phyloP scores from a whole-genome alignment of 208 protist genomes.

The Trypanosoma rangeli region DNA sequence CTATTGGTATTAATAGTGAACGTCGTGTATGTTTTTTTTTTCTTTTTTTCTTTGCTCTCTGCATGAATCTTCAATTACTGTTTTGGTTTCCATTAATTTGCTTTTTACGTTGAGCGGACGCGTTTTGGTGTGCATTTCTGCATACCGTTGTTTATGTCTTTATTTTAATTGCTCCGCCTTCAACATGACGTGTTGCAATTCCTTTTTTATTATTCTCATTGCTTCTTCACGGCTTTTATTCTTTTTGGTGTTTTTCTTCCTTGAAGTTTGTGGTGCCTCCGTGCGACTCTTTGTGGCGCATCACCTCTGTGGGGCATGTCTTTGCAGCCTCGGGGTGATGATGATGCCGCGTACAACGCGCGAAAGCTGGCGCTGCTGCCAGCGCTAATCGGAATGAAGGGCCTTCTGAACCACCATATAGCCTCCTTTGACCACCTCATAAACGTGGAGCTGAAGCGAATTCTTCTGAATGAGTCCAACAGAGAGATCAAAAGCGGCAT shows the following conservation, averaged over 20 bases:
- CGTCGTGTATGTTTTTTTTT: background rate
- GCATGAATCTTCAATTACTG: background rate
- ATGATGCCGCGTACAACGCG: constrained; percentile 57
- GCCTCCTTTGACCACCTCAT: constrained; percentile 89
- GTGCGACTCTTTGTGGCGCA: background rate
- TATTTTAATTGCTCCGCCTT: constrained; percentile 8
- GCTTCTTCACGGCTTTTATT: background rate
- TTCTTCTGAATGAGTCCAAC: constrained; percentile 89
- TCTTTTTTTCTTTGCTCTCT: background rate
- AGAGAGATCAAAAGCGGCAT: constrained; percentile 86
- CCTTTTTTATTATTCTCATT: too few species aligned
- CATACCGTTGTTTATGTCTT: background rate
- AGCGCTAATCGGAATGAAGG: constrained; percentile 84
- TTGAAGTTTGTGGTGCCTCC: background rate
- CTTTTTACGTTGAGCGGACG: background rate
- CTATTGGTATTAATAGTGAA: too few species aligned
- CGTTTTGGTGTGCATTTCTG: background rate
- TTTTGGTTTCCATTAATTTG: background rate
- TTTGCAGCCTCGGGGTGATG: constrained; percentile 8
- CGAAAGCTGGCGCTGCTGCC: constrained; percentile 83
- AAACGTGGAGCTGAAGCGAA: constrained; percentile 80
- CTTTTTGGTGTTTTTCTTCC: constrained; percentile 4
- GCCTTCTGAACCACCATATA: constrained; percentile 87
- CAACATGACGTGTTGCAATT: background rate
- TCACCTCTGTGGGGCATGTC: background rate